Conservation (phyloP, 2,329 filamentous ascomycete species). For the Balansia obtecta region DNA sequence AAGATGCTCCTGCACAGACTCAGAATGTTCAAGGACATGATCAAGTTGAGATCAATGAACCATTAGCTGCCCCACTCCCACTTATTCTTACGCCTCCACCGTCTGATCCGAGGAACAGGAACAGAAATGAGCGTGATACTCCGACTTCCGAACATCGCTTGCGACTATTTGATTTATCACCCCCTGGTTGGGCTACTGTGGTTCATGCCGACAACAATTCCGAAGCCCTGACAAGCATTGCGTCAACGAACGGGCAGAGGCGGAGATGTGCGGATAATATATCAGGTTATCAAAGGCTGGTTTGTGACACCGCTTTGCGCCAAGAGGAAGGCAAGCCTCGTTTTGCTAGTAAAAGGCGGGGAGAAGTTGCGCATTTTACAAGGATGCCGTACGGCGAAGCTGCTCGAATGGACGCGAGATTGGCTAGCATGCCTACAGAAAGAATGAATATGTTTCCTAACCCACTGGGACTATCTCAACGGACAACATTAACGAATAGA, state of each 20-base stretch:
- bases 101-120: constrained; percentile 4
- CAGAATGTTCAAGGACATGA: background rate
- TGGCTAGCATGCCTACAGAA: background rate
- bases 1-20: background rate
- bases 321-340: no score
- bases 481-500: background rate
- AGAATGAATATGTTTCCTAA: background rate
- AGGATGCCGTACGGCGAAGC: background rate
- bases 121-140: background rate
- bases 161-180: background rate
- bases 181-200: background rate
- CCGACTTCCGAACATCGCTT: background rate
- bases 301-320: no score
- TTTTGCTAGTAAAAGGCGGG: background rate
- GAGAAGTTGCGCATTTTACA: background rate
- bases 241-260: background rate
- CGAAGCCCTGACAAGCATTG: background rate
- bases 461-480: background rate
- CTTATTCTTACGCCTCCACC: constrained; percentile 6
- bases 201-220: background rate
- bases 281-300: no score
- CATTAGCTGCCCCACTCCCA: background rate
- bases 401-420: background rate
- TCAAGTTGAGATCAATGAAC: background rate
- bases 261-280: no score